Evolutionary conservation across 108 stramenopile genomes (phyloP).

Genomic region (Stephanodiscus triporus): DNA sequence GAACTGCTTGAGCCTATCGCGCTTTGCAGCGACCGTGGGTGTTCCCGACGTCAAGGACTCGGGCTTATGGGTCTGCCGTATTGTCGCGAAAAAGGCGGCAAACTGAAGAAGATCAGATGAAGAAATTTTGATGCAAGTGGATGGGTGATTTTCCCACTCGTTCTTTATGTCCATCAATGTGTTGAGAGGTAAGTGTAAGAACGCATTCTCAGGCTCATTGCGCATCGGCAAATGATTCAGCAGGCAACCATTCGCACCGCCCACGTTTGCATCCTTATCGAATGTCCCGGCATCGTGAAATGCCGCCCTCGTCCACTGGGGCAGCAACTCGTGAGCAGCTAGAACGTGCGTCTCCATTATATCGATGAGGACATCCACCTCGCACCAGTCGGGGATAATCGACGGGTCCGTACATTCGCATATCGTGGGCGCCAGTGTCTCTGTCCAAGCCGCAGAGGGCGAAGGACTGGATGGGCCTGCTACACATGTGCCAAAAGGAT

Average conservation of each 20-base stretch:
- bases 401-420: slow-evolving; percentile 3
- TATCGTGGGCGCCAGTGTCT: not conserved
- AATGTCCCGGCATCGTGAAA: slow-evolving; percentile 29
- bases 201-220: slow-evolving; percentile 1
- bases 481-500: not conserved
- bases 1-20: not conserved
- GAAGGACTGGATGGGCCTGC: not conserved
- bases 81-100: slow-evolving; percentile 9
- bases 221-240: slow-evolving; percentile 16
- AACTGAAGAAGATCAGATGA: slow-evolving; percentile 10
- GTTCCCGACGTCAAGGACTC: slow-evolving; percentile 1
- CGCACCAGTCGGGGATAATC: slow-evolving; percentile 14
- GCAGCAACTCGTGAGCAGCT: not conserved
- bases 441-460: not conserved
- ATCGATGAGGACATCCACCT: slow-evolving; percentile 17
- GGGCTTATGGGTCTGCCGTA: not conserved
- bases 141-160: not conserved
- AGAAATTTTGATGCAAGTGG: slow-evolving; percentile 2
- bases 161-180: slow-evolving; percentile 9
- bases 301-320: slow-evolving; percentile 12
- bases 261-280: slow-evolving; percentile 6
- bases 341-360: slow-evolving; percentile 8
- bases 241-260: slow-evolving; percentile 26
- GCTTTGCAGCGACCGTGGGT: not conserved
- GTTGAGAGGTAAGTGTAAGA: not conserved